These are phyloP conservation scores for Coleophoma crateriformis DNA, from an alignment of 2,329 filamentous ascomycete species.

Conservation along the genomic window DNA sequence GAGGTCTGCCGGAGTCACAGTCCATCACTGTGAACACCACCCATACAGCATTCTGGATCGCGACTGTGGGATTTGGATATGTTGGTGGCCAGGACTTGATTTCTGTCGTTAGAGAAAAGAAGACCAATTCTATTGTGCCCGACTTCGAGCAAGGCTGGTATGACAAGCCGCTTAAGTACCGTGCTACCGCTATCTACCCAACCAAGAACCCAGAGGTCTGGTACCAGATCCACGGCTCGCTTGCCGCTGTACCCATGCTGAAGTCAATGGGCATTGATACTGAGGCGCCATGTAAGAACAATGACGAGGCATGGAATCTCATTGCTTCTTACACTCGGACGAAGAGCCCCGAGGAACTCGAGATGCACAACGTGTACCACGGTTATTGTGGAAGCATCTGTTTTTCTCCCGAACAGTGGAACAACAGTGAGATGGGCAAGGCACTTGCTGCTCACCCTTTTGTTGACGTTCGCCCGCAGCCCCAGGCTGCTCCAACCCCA, in stretches of 20 bases:
- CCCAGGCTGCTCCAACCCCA: conserved; percentile 2
- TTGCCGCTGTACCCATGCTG: conserved; percentile 61
- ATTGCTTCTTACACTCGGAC: conserved; percentile 2
- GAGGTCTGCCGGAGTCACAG: conserved; percentile 8
- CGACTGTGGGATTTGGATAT: neutral
- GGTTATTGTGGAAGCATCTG: conserved; percentile 5
- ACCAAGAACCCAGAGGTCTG: conserved; percentile 58
- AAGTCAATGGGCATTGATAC: conserved; percentile 58
- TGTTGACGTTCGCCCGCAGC: conserved; percentile 1
- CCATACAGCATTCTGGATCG: conserved; percentile 6
- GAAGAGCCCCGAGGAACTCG: conserved; percentile 3
- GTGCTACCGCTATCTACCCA: conserved; percentile 43
- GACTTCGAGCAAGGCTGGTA: conserved; percentile 4
- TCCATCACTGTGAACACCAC: conserved; percentile 6
- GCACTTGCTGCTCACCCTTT: conserved; percentile 3
- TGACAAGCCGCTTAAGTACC: neutral
- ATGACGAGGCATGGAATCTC: conserved; percentile 2
- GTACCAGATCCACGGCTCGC: conserved; percentile 68
- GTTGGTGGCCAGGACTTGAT: conserved; percentile 3
- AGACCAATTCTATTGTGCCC: neutral
- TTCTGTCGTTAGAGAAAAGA: neutral
- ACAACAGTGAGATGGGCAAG: conserved; percentile 7
- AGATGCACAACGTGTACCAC: conserved; percentile 1
- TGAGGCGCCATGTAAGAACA: neutral
- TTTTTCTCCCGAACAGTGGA: conserved; percentile 7